Base-by-base conservation (phyloP, 163 green algal species). In the Scenedesmus sp. region DNA sequence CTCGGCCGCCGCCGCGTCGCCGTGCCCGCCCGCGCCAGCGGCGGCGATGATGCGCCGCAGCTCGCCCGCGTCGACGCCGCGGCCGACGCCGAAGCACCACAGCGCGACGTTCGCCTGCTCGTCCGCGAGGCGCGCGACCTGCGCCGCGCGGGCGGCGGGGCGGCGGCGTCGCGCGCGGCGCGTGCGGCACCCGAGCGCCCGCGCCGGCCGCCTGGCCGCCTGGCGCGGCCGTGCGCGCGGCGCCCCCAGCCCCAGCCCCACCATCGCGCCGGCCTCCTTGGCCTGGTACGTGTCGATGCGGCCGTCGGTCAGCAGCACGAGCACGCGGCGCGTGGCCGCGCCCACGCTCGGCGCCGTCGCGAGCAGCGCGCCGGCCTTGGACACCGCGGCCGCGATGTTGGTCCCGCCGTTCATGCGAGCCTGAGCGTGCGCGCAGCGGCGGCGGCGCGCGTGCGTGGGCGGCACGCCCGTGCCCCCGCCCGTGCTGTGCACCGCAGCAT, bases 341-440 rank as follows among this genome's bases (percentile, higher is more conserved):
- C 24, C 56, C 34, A 3, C 58, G 20, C 63, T 42, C 22, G 57
- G 17, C 13, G 42, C 42, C n/a, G 29, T 63, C 70, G 90, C 88
- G 1, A 95, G 84, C 78, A 94, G 73, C 79, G 90, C 71, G 10
- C 90, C 88, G 10, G 92, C 92, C 71, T 87, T 86, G 26, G 81
- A 47, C 2, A 96, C 71, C 0, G 91, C 89, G 20, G 86, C 67
- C 5, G 83, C 83, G 50, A 95, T 90, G 86, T 95, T 94, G 63
- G 92, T 96, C 60, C 92, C 91, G 51, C 92, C 92, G 66, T 94
- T 94, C 78, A 96, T 94, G 65, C 91, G 90, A 47, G 81, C 76
- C 91, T 94, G 34, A n/a, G n/a, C n/a, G n/a, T n/a, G n/a, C n/a
- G n/a, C n/a, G n/a, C n/a, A n/a, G n/a, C n/a, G n/a, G n/a, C n/a